Percentiles rank a stretch among this genome's conserved stretches.
Evolutionary conservation across 2,329 filamentous ascomycete species (phyloP).

Genomic region (Nannizzia gypsea): DNA sequence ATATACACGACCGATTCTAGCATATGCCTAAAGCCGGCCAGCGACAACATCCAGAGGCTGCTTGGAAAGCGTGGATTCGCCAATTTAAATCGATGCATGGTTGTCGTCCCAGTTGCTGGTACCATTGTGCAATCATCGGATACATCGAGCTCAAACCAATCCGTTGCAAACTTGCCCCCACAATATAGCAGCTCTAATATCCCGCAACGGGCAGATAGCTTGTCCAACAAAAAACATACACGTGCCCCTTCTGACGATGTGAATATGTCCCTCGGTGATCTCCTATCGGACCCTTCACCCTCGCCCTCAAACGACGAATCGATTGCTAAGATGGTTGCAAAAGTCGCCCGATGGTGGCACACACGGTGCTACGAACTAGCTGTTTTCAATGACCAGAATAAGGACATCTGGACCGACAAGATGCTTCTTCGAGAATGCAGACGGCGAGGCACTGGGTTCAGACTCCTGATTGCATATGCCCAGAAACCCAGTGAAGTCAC

Average conservation of each 20-base stretch:
- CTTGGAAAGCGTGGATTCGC: slow-evolving; percentile 37
- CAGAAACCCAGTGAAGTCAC: slow-evolving; percentile 53
- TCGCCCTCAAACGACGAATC: slow-evolving; percentile 62
- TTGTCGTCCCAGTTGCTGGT: slow-evolving; percentile 38
- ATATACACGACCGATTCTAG: slow-evolving; percentile 32
- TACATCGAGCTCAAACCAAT: slow-evolving; percentile 31
- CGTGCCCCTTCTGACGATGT: slow-evolving; percentile 27
- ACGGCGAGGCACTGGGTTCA: slow-evolving; percentile 73
- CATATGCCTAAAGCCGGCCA: slow-evolving; percentile 37
- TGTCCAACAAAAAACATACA: slow-evolving; percentile 4
- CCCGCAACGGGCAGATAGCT: slow-evolving; percentile 6
- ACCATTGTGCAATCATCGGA: slow-evolving; percentile 32
- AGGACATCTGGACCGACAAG: slow-evolving; percentile 64
- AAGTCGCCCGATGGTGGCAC: slow-evolving; percentile 95
- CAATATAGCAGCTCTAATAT: slow-evolving; percentile 7
- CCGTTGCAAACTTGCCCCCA: slow-evolving; percentile 18
- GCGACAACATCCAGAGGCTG: slow-evolving; percentile 37
- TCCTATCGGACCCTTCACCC: slow-evolving; percentile 61
- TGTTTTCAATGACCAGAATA: slow-evolving; percentile 39
- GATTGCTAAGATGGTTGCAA: slow-evolving; percentile 84
- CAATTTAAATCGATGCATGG: slow-evolving; percentile 39
- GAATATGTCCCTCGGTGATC: slow-evolving; percentile 49
- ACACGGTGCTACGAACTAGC: slow-evolving; percentile 75
- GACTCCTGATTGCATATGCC: slow-evolving; percentile 82
- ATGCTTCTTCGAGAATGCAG: slow-evolving; percentile 72